A percentile compares a stretch with the other conserved stretches of the same genome.
Conservation (phyloP, 2,329 filamentous ascomycete genomes). For the Aspergillus hortae region DNA sequence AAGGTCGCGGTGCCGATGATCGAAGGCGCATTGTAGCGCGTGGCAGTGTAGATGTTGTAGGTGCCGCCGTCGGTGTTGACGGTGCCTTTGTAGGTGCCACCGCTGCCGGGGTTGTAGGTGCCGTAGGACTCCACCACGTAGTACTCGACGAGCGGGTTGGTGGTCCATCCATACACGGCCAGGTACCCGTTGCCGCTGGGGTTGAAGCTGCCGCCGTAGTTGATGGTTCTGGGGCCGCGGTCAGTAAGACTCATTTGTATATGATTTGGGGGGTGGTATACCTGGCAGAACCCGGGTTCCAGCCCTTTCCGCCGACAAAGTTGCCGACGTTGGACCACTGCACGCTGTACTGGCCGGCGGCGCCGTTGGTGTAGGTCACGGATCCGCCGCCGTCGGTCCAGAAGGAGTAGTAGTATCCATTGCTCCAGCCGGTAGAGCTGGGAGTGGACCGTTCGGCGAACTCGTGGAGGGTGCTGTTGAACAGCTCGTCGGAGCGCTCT, state of each 20-base stretch:
- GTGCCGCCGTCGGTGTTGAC: constrained; percentile 34
- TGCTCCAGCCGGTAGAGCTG: constrained; percentile 30
- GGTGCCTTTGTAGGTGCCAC: constrained; percentile 29
- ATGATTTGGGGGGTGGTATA: constrained; percentile 24
- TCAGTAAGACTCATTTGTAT: not conserved
- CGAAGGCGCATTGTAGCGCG: constrained; percentile 37
- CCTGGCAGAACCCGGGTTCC: constrained; percentile 52
- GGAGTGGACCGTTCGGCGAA: constrained; percentile 17
- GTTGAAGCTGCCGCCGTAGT: constrained; percentile 26
- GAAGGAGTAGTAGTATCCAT: constrained; percentile 50
- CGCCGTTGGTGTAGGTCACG: constrained; percentile 46
- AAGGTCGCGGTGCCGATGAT: constrained; percentile 41
- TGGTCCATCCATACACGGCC: constrained; percentile 42
- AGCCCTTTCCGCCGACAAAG: constrained; percentile 58
- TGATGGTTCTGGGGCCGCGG: constrained; percentile 17
- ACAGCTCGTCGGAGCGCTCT: constrained; percentile 6
- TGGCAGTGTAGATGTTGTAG: constrained; percentile 38
- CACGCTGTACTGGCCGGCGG: constrained; percentile 44
- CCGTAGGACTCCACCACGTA: constrained; percentile 37
- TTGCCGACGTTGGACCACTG: constrained; percentile 49
- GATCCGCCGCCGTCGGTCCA: constrained; percentile 47
- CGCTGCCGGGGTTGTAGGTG: constrained; percentile 28
- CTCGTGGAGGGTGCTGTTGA: constrained; percentile 9
- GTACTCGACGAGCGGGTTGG: constrained; percentile 33
- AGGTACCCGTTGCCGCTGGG: constrained; percentile 33